A percentile compares a stretch with the other conserved stretches of the same genome.
phyloP scores from a whole-genome alignment of 2,329 filamentous ascomycete species.

The Paraphoma sp. region DNA sequence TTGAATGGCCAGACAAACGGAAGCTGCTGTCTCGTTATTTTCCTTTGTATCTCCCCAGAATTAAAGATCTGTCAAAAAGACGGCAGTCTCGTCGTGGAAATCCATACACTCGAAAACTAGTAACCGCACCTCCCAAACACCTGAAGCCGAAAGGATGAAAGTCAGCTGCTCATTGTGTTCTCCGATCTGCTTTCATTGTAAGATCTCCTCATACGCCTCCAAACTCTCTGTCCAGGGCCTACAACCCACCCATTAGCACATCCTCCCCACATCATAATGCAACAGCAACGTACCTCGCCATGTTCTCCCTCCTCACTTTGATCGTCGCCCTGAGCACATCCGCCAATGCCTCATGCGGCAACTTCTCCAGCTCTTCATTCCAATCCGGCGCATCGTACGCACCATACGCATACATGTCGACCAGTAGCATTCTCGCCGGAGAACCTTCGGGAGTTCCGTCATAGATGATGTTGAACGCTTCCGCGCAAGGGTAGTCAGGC shows the following conservation, averaged over 20 bases:
- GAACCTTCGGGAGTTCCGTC: conserved; percentile 2
- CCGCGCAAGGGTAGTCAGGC: conserved; percentile 2
- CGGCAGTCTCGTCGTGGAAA: no score
- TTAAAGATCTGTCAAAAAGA: no score
- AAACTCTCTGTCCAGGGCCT: conserved; percentile 1
- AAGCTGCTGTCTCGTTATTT: no score
- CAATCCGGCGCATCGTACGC: conserved; percentile 1
- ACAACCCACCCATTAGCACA: neutral
- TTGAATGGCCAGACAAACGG: no score
- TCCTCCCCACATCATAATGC: no score
- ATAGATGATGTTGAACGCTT: conserved; percentile 5
- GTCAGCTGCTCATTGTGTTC: neutral
- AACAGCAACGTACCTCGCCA: neutral
- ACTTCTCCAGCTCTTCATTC: neutral
- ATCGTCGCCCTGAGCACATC: conserved; percentile 3
- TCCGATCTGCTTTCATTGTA: neutral
- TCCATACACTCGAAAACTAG: no score
- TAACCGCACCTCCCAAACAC: no score
- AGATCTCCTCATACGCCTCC: conserved; percentile 2
- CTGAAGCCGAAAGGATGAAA: neutral
- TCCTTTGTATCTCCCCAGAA: no score
- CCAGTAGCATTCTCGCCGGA: conserved; percentile 2
- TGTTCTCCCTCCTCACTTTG: conserved; percentile 3
- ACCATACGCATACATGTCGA: conserved; percentile 7
- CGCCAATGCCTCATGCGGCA: conserved; percentile 3